Base-by-base conservation (phyloP, 1,284 basidiomycete species). In the Papiliotrema nemorosa region DNA sequence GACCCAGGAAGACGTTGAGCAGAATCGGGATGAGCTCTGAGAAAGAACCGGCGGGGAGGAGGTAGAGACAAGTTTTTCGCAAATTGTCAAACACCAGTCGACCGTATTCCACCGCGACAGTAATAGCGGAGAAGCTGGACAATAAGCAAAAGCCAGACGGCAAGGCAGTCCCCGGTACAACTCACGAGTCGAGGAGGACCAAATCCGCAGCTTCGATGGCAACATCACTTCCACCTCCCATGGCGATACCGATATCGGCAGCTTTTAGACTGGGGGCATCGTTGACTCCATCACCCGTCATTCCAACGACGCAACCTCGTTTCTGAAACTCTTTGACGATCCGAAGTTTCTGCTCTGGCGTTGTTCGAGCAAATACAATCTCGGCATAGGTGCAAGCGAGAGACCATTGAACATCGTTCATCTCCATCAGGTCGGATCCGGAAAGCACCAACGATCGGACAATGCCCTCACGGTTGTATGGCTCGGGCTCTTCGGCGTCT, bases 341-440 rank as follows among this genome's bases (percentile, higher is more conserved):
- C 31, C 78, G 76, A 14, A 87, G 74, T 67, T 88, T 88, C 69
- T 84, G 83, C 64, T 86, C 83, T 0, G 85, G 85, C 0, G 83
- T 84, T 1, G 84, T 87, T 27, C 85, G 79, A 0, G 85, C 83
- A 54, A 87, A 87, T 7, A 87, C 84, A 50, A 87, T 79, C 64
- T 87, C 85, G 26, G 80, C 77, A 66, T 83, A 86, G 44, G 77
- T 64, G 40, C 78, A 78, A 20, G 80, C 74, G 47, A 72, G 68
- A 40, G 80, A 75, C 81, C 81, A 83, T 50, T 82, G 78, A 5
- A 59, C 36, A 20, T 78, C 70, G 14, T 69, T 74, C 70, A 80
- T 75, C 29, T 71, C 72, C 65, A 78, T 78, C 49, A 84, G 70
- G 50, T 83, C 81, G 5, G 75, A 53, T 3, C 82, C 82, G 16